These are phyloP conservation scores for Primulina tabacum DNA, from an alignment of 257 asterid species.

Conservation along the genomic window DNA sequence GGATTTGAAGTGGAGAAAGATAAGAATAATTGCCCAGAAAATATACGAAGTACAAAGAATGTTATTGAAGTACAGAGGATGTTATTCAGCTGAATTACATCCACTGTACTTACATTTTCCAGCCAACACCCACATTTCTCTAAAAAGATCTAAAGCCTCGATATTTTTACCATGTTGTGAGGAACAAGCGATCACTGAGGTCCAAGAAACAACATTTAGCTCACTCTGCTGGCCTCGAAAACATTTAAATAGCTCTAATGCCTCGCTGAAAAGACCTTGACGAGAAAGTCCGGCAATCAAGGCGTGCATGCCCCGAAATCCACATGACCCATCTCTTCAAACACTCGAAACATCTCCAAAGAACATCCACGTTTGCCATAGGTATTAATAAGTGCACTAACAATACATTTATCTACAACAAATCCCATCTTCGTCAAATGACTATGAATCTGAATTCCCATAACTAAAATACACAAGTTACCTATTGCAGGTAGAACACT, in stretches of 20 bases:
- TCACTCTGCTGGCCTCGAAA: constrained; percentile 44
- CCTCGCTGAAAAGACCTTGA: constrained; percentile 69
- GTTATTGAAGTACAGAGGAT: neutral
- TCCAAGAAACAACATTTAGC: constrained; percentile 89
- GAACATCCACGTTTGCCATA: constrained; percentile 63
- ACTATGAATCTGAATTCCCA: constrained; percentile 72
- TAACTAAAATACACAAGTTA: constrained; percentile 43
- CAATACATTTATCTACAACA: constrained; percentile 54
- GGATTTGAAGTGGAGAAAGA: neutral
- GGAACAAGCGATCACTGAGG: constrained; percentile 81
- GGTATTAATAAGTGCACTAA: constrained; percentile 78
- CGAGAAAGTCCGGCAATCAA: constrained; percentile 70
- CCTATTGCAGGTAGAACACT: constrained; percentile 85
- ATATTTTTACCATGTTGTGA: constrained; percentile 83
- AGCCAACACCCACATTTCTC: constrained; percentile 58
- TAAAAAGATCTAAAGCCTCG: constrained; percentile 73
- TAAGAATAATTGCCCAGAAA: neutral
- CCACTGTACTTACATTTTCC: too few species aligned
- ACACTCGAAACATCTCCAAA: constrained; percentile 50
- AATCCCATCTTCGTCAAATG: constrained; percentile 61
- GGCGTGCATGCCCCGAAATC: constrained; percentile 75
- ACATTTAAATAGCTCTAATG: constrained; percentile 48
- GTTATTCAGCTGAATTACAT: neutral
- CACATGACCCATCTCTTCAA: constrained; percentile 47
- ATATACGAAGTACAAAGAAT: neutral